A percentile compares a stretch with the other conserved stretches of the same genome.
These are phyloP conservation scores for Solanum aculeatissimum DNA, from an alignment of 305 asterid genomes.

Conservation along the genomic window DNA sequence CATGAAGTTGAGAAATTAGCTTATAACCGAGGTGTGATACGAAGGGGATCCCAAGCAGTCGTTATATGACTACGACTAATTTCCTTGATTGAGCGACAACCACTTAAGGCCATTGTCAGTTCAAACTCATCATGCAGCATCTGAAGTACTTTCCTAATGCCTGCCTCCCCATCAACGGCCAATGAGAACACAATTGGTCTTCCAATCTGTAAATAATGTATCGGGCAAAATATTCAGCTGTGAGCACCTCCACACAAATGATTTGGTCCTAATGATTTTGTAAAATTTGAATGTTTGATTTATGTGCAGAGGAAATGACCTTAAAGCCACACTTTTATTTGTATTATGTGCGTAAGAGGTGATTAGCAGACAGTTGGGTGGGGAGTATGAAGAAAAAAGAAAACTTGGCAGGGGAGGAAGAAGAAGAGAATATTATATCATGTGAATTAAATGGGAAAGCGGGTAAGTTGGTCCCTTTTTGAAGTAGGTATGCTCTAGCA, in stretches of 20 bases:
- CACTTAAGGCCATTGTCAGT: slow-evolving; percentile 79
- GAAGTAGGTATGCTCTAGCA: background rate
- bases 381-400: background rate
- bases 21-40: slow-evolving; percentile 36
- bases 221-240: background rate
- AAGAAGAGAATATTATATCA: background rate
- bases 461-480: background rate
- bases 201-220: slow-evolving; percentile 37
- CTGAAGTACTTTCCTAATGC: slow-evolving; percentile 56
- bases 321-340: background rate
- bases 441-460: background rate
- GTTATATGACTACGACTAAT: slow-evolving; percentile 53
- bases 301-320: background rate
- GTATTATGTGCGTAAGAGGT: background rate
- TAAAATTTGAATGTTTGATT: background rate
- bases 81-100: slow-evolving; percentile 59
- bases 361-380: background rate
- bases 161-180: slow-evolving; percentile 73
- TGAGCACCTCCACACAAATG: background rate
- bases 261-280: background rate
- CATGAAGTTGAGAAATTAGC: background rate
- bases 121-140: slow-evolving; percentile 78
- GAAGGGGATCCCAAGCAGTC: slow-evolving; percentile 45
- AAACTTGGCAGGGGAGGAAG: background rate
- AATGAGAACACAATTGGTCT: slow-evolving; percentile 59